A percentile compares a stretch with the other conserved stretches of the same genome.
Conservation (phyloP, 805 yeast genomes). For the Metschnikowia cubensis region DNA sequence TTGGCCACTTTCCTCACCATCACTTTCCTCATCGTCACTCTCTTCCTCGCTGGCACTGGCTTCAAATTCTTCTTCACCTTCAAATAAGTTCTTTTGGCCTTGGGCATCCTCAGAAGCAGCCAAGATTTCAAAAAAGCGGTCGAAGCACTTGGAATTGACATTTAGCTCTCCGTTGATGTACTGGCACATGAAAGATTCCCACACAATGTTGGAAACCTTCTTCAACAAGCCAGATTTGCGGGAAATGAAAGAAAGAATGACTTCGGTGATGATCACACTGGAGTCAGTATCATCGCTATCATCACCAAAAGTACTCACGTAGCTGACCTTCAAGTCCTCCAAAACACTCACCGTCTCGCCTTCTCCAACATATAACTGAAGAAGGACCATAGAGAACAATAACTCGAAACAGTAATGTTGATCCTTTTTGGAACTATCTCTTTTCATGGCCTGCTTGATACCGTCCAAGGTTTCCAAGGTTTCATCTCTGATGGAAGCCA, state of each 20-base stretch:
- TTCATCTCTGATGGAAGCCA: slow-evolving; percentile 44
- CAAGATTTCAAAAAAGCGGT: slow-evolving; percentile 35
- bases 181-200: slow-evolving; percentile 40
- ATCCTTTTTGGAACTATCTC: slow-evolving; percentile 23
- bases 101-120: slow-evolving; percentile 69
- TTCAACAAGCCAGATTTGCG: slow-evolving; percentile 35
- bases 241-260: slow-evolving; percentile 42
- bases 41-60: slow-evolving; percentile 19
- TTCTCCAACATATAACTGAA: slow-evolving; percentile 76
- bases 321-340: slow-evolving; percentile 66
- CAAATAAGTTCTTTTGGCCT: slow-evolving; percentile 76
- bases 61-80: slow-evolving; percentile 44
- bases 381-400: slow-evolving; percentile 67
- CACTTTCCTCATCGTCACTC: slow-evolving; percentile 9
- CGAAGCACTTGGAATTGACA: slow-evolving; percentile 30
- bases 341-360: slow-evolving; percentile 72
- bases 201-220: slow-evolving; percentile 34
- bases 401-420: slow-evolving; percentile 67
- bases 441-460: slow-evolving; percentile 22
- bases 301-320: slow-evolving; percentile 39
- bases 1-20: slow-evolving; percentile 5
- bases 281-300: slow-evolving; percentile 28
- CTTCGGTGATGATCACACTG: slow-evolving; percentile 38
- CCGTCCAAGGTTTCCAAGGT: slow-evolving; percentile 44
- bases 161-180: slow-evolving; percentile 24